Percentiles rank a stretch among this genome's conserved stretches.
phyloP scores from a whole-genome alignment of 345 rosid genomes.

The Erucastrum elatum region DNA sequence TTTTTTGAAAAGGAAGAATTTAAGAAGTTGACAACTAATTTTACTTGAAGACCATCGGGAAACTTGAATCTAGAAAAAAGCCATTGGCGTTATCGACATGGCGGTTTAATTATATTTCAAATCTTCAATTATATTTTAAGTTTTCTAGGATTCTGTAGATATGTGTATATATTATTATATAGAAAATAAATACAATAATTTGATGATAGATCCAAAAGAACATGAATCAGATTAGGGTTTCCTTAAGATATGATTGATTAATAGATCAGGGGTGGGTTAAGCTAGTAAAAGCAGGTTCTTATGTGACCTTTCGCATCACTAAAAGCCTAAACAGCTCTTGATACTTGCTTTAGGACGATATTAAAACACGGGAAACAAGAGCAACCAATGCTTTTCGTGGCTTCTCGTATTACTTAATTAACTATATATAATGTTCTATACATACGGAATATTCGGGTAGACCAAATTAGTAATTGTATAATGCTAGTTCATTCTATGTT shows the following conservation, averaged over 20 bases:
- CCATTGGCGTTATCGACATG: conserved; percentile 15
- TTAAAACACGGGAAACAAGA: conserved; percentile 16
- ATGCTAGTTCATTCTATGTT: neutral
- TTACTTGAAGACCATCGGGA: conserved; percentile 4
- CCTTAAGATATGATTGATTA: conserved; percentile 14
- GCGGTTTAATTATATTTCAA: conserved; percentile 21
- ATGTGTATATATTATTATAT: neutral
- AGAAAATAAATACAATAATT: neutral
- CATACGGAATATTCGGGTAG: conserved; percentile 24
- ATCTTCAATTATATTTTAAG: conserved; percentile 19
- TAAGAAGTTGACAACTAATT: neutral
- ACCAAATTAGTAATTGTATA: conserved; percentile 13
- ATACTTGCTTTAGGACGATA: conserved; percentile 22
- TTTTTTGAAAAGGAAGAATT: neutral
- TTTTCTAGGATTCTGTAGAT: conserved; percentile 17
- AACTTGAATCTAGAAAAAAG: conserved; percentile 23
- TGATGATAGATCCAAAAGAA: conserved; percentile 29
- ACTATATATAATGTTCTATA: conserved; percentile 5
- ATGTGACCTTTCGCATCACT: conserved; percentile 27
- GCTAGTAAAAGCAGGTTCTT: conserved; percentile 3
- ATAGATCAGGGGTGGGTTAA: conserved; percentile 12
- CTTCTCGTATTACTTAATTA: conserved; percentile 6
- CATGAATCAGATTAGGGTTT: conserved; percentile 34
- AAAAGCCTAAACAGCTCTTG: conserved; percentile 37
- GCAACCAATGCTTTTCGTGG: conserved; percentile 9